Percentiles rank a stretch among this genome's conserved stretches.
These are phyloP conservation scores for Rosa persica DNA, from an alignment of 306 rosid genomes.

Conservation along the genomic window DNA sequence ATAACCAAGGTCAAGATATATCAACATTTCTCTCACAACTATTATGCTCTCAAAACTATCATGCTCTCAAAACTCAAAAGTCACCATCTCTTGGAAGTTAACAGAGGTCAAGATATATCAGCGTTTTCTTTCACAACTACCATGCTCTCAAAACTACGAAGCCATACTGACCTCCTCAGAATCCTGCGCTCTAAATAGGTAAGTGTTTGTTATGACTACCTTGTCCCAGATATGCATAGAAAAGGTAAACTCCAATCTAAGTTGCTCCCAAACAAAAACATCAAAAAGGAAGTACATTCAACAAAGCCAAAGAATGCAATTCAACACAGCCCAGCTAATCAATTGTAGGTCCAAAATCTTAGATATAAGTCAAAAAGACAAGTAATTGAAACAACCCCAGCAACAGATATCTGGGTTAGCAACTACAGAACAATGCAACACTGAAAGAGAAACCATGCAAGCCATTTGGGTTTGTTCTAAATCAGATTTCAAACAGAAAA, in stretches of 20 bases:
- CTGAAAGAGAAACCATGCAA: background rate
- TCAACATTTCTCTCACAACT: too few relatives aligned
- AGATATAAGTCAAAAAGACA: too few relatives aligned
- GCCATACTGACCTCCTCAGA: background rate
- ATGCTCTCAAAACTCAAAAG: background rate
- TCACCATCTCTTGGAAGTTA: background rate
- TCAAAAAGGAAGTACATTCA: background rate
- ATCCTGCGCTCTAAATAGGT: background rate
- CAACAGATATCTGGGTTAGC: background rate
- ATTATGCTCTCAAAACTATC: too few relatives aligned
- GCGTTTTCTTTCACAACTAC: background rate
- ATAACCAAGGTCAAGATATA: background rate
- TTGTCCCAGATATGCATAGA: background rate
- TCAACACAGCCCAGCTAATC: background rate
- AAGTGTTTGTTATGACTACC: background rate
- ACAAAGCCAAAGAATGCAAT: background rate
- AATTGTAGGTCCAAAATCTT: background rate
- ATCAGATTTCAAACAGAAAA: background rate
- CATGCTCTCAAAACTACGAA: background rate
- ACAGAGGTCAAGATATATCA: background rate
- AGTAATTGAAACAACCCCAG: background rate
- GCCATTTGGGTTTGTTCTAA: background rate
- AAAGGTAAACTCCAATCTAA: background rate
- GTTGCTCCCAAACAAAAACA: background rate
- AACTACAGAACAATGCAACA: background rate